Conservation (phyloP, 2,329 filamentous ascomycete genomes). For the Thelonectria olida region DNA sequence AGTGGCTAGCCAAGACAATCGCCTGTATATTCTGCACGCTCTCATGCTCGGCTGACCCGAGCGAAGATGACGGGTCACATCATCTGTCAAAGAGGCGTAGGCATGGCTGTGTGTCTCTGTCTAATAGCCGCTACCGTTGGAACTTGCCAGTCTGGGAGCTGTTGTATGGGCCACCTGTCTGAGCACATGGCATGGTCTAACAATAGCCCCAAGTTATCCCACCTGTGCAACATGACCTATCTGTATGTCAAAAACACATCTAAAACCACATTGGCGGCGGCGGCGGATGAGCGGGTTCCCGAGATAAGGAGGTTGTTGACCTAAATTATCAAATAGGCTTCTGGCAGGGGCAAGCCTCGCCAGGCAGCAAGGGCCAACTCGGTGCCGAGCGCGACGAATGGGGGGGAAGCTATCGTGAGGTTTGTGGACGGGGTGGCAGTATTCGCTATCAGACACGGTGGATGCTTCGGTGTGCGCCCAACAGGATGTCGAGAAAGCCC, state of each 20-base stretch:
- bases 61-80: constrained; percentile 21
- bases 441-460: constrained; percentile 28
- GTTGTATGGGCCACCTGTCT: not conserved
- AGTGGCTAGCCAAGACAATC: not conserved
- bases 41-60: constrained; percentile 21
- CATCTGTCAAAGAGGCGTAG: constrained; percentile 14
- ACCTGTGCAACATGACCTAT: not conserved
- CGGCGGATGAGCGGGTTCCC: constrained; percentile 18
- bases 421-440: constrained; percentile 3
- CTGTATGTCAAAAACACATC: constrained; percentile 12
- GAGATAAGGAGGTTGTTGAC: constrained; percentile 17
- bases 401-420: constrained; percentile 25
- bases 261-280: constrained; percentile 10
- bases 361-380: constrained; percentile 16
- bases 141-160: too few relatives aligned
- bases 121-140: not conserved
- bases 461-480: constrained; percentile 28
- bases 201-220: constrained; percentile 4
- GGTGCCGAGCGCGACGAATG: constrained; percentile 11
- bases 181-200: not conserved
- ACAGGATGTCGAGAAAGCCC: constrained; percentile 22
- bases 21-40: not conserved
- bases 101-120: not conserved
- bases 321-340: constrained; percentile 11
- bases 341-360: constrained; percentile 17